Base-by-base conservation (phyloP, 306 rosid genomes). In the Oemleria cerasiformis region DNA sequence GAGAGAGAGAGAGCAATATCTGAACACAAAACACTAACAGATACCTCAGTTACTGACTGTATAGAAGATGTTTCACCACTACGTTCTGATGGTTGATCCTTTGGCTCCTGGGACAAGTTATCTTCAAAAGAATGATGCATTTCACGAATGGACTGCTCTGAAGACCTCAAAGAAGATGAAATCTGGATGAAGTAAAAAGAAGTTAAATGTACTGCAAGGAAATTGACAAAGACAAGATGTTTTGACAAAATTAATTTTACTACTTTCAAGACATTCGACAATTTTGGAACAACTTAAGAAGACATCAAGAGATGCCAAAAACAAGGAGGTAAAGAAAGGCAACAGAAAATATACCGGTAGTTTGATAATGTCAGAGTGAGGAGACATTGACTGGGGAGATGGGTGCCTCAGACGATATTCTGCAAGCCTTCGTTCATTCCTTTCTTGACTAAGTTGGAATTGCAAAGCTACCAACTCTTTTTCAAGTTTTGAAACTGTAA, bases 361-460 rank as follows among this genome's bases (percentile, higher is more conserved):
- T 58, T 77, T 79, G 25, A 61, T 73, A 34, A 72, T 36, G 51
- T 79, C 76, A 44, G 85, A 63, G 75, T 80, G 47, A 79, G 63
- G 74, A 73, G 90, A 86, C 64, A 14, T 42, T 63, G 82, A 81
- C 72, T 54, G 83, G 71, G 83, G 82, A 74, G 88, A 77, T 39
- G 82, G 80, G 81, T 79, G 85, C 76, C 78, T 89, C 73, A 84
- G 72, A 67, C 63, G 90, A 75, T 86, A 89, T 69, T 84, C 90
- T 50, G 87, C 87, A 40, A 89, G 96, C 76, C 86, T 89, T 42
- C 90, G 79, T 77, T 89, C 96, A 77, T 89, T 89, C 82, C 89
- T 86, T 80, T 89, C 96, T 81, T 89, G 96, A 68, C 96, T 89
- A 25, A 89, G 86, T 79, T 86, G 89, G 73, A 84, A 89, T 77